Evolutionary conservation across 148 eudicot species (phyloP), one percentile per base, ranked within the genome.

Genomic region (Camellia sinensis): DNA sequence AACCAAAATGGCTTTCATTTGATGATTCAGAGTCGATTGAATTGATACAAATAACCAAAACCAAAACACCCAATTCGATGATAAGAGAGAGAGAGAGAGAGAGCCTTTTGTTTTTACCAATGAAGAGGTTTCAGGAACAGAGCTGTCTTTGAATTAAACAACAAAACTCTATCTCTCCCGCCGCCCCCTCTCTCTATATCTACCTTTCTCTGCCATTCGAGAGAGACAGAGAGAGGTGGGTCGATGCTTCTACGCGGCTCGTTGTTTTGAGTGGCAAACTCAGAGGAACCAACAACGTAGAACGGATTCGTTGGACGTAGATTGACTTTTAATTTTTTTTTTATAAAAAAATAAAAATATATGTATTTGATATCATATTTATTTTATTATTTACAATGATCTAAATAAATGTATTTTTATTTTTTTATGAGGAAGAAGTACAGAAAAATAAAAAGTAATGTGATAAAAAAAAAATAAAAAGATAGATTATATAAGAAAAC

Each of bases 11-110:
- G 37, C 37, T 29, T 29, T 29, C 37, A 53, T 67, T 53, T 37
- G 48, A 46, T 12, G 71, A 77, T 67, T 64, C 79, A 46, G 69
- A 77, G 22, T 37, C 6, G 71, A 29, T 29, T 52, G 37, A 40
- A 77, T 65, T 67, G 45, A 22, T 46, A 12, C 19, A 60, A 59
- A 59, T 60, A 71, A 48, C 41, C 59, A 11, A 12, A 50, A 53
- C 48, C 62, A 41, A 52, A 52, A 22, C 14, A 5, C 37, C 52
- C 64, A 74, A 41, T 57, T 40, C 48, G 37, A 5, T 19, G 5
- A 41, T 10, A 4, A 50, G 13, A 37, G 41, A 43, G 41, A 67
- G 6, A n/a, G 18, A 67, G 18, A 13, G 5, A 1, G 18, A 37
- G 41, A 2, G 57, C 13, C 14, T 14, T 40, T 67, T 12, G 5